phyloP scores from a whole-genome alignment of 345 rosid species.

The Carallia pectinifolia region DNA sequence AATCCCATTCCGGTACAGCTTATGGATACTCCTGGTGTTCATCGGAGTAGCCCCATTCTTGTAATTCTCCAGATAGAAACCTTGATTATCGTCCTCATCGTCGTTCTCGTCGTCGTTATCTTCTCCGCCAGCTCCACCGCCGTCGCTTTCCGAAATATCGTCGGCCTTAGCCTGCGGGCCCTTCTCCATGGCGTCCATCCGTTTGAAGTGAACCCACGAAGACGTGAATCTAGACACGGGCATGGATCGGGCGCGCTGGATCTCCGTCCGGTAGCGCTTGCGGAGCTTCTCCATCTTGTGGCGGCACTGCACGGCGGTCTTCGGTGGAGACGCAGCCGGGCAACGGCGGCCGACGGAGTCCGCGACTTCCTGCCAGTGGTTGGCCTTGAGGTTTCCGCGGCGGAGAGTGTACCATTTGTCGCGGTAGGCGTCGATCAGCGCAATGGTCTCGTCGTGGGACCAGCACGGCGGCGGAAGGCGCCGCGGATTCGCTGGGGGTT shows the following conservation, averaged over 20 bases:
- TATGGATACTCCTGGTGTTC: constrained; percentile 51
- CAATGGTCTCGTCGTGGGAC: constrained; percentile 85
- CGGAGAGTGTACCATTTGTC: constrained; percentile 90
- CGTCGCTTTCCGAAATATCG: constrained; percentile 36
- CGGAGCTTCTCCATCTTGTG: constrained; percentile 99
- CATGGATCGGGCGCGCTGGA: constrained; percentile 83
- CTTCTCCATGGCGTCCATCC: constrained; percentile 91
- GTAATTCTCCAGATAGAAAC: constrained; percentile 33
- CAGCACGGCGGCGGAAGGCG: constrained; percentile 97
- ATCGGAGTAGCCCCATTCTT: constrained; percentile 33
- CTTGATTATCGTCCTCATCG: constrained; percentile 46
- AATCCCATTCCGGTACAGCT: constrained; percentile 57
- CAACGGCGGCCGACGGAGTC: constrained; percentile 58
- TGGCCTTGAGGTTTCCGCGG: constrained; percentile 89
- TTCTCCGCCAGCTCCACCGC: constrained; percentile 6
- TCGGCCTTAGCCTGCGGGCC: constrained; percentile 41
- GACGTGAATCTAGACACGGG: constrained; percentile 77
- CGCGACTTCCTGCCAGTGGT: constrained; percentile 95
- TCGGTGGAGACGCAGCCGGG: constrained; percentile 58
- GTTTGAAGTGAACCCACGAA: constrained; percentile 84
- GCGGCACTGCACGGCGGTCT: constrained; percentile 91
- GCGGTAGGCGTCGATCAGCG: constrained; percentile 76
- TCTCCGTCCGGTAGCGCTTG: constrained; percentile 81
- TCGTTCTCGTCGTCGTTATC: constrained; percentile 38
- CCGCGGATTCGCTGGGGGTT: constrained; percentile 40